Percentiles rank a stretch among this genome's conserved stretches.
Conservation (phyloP, 2,329 filamentous ascomycete species). For the Dothistroma septosporum region DNA sequence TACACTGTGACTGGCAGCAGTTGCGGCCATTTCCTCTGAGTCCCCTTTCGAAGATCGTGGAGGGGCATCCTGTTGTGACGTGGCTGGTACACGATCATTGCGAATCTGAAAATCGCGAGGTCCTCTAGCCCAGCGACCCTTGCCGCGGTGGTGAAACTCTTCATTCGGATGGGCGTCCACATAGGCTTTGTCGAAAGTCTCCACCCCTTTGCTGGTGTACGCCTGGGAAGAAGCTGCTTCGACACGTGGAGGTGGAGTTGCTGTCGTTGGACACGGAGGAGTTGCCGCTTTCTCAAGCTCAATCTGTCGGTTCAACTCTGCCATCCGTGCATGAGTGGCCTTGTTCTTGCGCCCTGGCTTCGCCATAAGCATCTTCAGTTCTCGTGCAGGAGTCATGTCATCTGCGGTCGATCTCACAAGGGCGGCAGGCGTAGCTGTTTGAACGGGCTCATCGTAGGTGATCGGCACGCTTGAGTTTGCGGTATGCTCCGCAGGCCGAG, state of each 20-base stretch:
- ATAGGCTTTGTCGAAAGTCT: conserved; percentile 10
- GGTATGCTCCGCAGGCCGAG: background rate
- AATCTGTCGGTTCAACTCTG: background rate
- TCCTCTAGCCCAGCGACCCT: conserved; percentile 10
- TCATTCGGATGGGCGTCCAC: conserved; percentile 16
- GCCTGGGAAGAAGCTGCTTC: background rate
- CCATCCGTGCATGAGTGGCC: background rate
- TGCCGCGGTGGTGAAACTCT: conserved; percentile 17
- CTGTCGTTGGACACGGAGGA: background rate
- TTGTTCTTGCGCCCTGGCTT: background rate
- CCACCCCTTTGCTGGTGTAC: background rate
- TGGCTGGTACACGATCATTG: background rate
- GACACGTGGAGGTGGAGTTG: background rate
- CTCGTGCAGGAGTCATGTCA: background rate
- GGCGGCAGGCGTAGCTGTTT: background rate
- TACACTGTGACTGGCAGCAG: background rate
- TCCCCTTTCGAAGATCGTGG: background rate
- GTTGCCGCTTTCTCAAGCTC: background rate
- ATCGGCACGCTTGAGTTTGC: background rate
- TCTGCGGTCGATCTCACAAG: background rate
- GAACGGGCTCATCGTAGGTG: background rate
- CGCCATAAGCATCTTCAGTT: conserved; percentile 1
- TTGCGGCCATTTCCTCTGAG: background rate
- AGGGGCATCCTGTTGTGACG: background rate
- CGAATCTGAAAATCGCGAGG: background rate